Evolutionary conservation across 139 green algal genomes (phyloP).

Genomic region (Micractinium sp.): DNA sequence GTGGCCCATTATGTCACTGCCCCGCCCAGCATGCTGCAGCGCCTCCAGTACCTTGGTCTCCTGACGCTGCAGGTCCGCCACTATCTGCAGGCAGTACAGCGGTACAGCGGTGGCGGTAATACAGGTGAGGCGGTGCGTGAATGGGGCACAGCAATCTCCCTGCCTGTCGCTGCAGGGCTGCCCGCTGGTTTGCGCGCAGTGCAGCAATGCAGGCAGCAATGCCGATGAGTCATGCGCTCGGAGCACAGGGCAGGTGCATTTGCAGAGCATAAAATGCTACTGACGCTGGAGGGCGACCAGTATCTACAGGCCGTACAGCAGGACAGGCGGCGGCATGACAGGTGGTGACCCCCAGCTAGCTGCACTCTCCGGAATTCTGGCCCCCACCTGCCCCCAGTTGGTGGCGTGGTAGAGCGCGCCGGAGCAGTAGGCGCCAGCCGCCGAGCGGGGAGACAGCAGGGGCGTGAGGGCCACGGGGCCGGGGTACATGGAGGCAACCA

Average conservation of each 20-base stretch:
- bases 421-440: slow-evolving; percentile 77
- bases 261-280: background rate
- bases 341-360: no score
- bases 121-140: no score
- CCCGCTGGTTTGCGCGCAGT: no score
- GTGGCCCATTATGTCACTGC: slow-evolving; percentile 9
- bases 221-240: background rate
- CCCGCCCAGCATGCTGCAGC: slow-evolving; percentile 9
- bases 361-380: background rate
- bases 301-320: background rate
- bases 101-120: background rate
- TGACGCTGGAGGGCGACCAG: background rate
- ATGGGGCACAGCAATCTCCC: background rate
- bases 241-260: no score
- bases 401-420: slow-evolving; percentile 77
- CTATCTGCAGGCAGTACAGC: slow-evolving; percentile 4
- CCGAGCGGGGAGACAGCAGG: slow-evolving; percentile 80
- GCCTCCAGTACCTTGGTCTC: slow-evolving; percentile 4
- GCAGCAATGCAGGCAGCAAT: background rate
- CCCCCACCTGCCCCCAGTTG: slow-evolving; percentile 50
- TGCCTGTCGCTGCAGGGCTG: no score
- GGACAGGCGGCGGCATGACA: no score
- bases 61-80: slow-evolving; percentile 30
- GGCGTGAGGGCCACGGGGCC: slow-evolving; percentile 65
- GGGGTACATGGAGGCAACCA: slow-evolving; percentile 79